Percentiles rank a stretch among this genome's conserved stretches.
Conservation (phyloP, 2,329 filamentous ascomycete genomes). For the Dactylellina cionopaga region DNA sequence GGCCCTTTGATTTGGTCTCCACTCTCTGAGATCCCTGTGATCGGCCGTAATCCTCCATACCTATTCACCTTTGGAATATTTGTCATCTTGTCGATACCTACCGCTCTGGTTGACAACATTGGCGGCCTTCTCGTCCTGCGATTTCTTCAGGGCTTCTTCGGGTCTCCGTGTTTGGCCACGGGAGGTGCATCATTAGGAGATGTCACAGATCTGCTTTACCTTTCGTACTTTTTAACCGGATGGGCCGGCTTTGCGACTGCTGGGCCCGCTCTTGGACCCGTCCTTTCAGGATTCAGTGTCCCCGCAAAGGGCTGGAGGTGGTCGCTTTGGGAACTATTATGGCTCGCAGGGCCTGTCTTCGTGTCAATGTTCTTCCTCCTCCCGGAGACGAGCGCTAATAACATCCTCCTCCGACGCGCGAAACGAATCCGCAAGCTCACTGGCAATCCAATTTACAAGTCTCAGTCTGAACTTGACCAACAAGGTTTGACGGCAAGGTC, state of each 20-base stretch:
- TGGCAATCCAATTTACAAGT: conserved; percentile 68
- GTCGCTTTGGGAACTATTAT: conserved; percentile 72
- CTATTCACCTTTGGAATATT: conserved; percentile 75
- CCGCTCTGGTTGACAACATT: conserved; percentile 72
- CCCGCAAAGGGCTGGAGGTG: conserved; percentile 71
- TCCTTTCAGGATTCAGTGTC: conserved; percentile 71
- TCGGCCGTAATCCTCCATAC: conserved; percentile 76
- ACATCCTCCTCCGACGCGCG: conserved; percentile 71
- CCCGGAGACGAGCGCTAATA: conserved; percentile 71
- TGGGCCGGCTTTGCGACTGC: conserved; percentile 69
- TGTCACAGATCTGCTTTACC: conserved; percentile 67
- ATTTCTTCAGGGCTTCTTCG: conserved; percentile 74
- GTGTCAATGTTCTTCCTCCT: conserved; percentile 71
- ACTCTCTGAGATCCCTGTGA: conserved; percentile 72
- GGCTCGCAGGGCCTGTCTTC: conserved; percentile 69
- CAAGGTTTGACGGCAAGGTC: conserved; percentile 65
- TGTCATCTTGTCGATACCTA: conserved; percentile 73
- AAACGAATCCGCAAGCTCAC: conserved; percentile 71
- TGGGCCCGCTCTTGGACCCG: conserved; percentile 69
- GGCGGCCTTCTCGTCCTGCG: conserved; percentile 72
- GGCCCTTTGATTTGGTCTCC: conserved; percentile 74
- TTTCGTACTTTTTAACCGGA: conserved; percentile 69
- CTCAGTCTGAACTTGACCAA: conserved; percentile 73
- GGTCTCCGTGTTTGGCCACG: conserved; percentile 72
- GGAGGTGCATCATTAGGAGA: conserved; percentile 67